Base-by-base conservation (phyloP, 1,284 basidiomycete genomes). In the Leccinum laetum region DNA sequence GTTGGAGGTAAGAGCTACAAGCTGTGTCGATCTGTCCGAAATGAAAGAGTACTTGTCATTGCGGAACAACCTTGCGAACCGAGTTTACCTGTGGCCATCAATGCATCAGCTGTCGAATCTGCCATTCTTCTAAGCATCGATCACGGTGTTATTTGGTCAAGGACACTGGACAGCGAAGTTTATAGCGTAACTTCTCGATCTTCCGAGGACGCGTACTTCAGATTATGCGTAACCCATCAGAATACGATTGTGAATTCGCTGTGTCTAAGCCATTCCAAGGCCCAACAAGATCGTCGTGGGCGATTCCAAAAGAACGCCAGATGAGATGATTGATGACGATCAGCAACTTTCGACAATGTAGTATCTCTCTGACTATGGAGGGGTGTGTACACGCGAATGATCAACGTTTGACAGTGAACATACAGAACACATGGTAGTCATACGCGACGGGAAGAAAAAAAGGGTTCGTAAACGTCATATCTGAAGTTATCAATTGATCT, bases 401-500 rank as follows among this genome's bases (percentile, higher is more conserved):
- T 64, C 67, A 67, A 69, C 67, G 53, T 63, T 71, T 67, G 64
- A 66, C 60, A 64, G 18, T 69, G 59, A 68, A 70, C 57, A 65
- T 67, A 67, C 69, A 71, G 26, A 64, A 70, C 64, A 75, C 56
- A 73, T 63, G 59, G 61, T 65, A 73, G 61, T 60, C 61, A 66
- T 58, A 73, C 58, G 64, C 56, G 53, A 61, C 63, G 55, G 62
- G n/a, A 21, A 21, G 18, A 35, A 68, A 65, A 65, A 66, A 64
- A 63, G 58, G 65, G 60, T 60, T 65, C 66, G 60, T 72, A 74
- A 64, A 69, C 29, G 64, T 69, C 61, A 65, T 24, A 61, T 66
- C 62, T 58, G 60, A 66, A 32, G 58, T 69, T 58, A 63, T 79
- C 72, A 83, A 73, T 87, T 86, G 81, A 94, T 93, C 77, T 84